Percentiles rank a stretch among this genome's conserved stretches.
These are phyloP conservation scores for Termitomyces sp. DNA, from an alignment of 768 basidiomycete species.

Conservation along the genomic window DNA sequence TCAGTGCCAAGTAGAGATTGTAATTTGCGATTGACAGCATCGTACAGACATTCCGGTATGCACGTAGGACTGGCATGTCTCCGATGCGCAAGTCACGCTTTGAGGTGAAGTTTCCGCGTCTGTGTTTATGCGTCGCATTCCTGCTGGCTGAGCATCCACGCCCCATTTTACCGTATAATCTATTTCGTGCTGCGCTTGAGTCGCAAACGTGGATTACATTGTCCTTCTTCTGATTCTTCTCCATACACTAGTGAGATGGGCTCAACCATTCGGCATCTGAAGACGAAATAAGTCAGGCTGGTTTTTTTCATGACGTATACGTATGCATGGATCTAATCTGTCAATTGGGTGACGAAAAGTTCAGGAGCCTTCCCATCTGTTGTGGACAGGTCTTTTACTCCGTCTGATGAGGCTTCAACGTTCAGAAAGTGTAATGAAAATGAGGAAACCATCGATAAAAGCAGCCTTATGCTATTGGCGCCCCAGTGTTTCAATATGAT, in stretches of 20 bases:
- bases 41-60: not conserved
- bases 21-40: not conserved
- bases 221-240: not conserved
- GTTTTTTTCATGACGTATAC: not conserved
- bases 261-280: not conserved
- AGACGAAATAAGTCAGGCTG: not conserved
- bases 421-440: not conserved
- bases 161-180: not conserved
- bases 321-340: too few species aligned
- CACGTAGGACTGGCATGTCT: not conserved
- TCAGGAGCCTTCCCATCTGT: not conserved
- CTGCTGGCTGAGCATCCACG: not conserved
- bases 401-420: not conserved
- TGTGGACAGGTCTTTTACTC: not conserved
- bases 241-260: not conserved
- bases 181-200: not conserved
- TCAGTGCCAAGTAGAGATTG: not conserved
- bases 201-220: not conserved
- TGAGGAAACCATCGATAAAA: not conserved
- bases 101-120: not conserved
- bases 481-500: too few species aligned
- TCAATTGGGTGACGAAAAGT: not conserved
- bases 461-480: too few species aligned
- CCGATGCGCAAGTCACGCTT: not conserved
- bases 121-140: not conserved